Evolutionary conservation across 1,284 basidiomycete genomes (phyloP), one percentile per base, ranked within the genome.

Genomic region (Cryptococcus neoformans): DNA sequence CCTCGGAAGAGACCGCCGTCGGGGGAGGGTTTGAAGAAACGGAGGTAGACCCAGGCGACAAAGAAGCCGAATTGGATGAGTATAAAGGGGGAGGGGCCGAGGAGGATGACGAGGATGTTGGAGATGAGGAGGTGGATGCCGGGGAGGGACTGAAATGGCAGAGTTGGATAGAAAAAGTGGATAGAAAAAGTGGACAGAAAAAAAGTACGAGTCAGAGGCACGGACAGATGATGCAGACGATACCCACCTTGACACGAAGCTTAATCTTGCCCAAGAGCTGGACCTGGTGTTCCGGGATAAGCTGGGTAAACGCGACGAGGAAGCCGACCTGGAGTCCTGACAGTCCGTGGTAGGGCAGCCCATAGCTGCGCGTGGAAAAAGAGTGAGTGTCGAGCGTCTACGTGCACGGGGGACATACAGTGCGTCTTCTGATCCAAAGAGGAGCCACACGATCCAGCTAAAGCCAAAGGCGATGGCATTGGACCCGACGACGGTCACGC

Each of bases 21-120:
- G 28, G 28, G 28, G 62, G 87, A 89, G 72, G 88, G 86, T 80
- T 97, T 96, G 83, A 96, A 93, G 82, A 99, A 99, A 39, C 95
- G 86, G 40, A 99, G 83, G 78, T 97, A 99, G 53, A 91, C 82
- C 88, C 92, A 99, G 34, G 89, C 85, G 7, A 94, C 87, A 60
- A 98, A 88, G 92, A 96, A 99, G 14, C 93, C 95, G 73, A 97
- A 98, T 73, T 98, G 95, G 64, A 99, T 94, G 65, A 96, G 82
- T 56, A 99, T 94, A 81, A 87, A 98, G 1, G 96, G 96, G 55
- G 89, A 90, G 67, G 93, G 90, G 75, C 88, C 90, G 37, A 95
- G 91, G 49, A 96, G 63, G 52, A 99, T 66, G 66, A 89, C 90
- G 77, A 95, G 83, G 40, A 97, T 83, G 63, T 91, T 93, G 28